Evolutionary conservation across 2,329 filamentous ascomycete genomes (phyloP).

Genomic region (Fusarium goolgardi): DNA sequence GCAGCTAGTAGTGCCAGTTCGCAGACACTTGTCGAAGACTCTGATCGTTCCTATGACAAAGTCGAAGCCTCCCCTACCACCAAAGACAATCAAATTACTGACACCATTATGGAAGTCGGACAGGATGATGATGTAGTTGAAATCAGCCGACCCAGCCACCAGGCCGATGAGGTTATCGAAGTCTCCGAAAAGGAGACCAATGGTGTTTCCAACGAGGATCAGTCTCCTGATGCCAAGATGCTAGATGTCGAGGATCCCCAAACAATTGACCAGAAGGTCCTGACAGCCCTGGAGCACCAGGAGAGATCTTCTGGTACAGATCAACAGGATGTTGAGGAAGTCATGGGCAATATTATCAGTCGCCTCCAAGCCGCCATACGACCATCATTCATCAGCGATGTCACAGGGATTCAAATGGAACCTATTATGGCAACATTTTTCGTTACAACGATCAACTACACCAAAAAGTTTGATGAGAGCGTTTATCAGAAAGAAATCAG

Average conservation of each 20-base stretch:
- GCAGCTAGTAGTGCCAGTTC: slow-evolving; percentile 63
- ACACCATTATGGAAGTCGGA: slow-evolving; percentile 42
- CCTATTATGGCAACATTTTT: slow-evolving; percentile 78
- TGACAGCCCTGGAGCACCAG: slow-evolving; percentile 59
- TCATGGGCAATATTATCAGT: slow-evolving; percentile 91
- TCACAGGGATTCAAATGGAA: slow-evolving; percentile 81
- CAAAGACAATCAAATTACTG: slow-evolving; percentile 41
- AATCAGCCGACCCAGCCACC: slow-evolving; percentile 1
- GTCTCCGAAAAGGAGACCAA: slow-evolving; percentile 16
- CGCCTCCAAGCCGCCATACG: slow-evolving; percentile 90
- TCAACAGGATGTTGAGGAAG: slow-evolving; percentile 96
- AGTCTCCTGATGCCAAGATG: slow-evolving; percentile 46
- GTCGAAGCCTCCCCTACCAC: slow-evolving; percentile 41
- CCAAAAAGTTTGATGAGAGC: slow-evolving; percentile 62
- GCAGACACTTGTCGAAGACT: slow-evolving; percentile 61
- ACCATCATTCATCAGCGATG: slow-evolving; percentile 70
- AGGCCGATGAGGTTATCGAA: slow-evolving; percentile 2
- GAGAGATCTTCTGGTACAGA: slow-evolving; percentile 65
- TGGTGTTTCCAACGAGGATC: background rate
- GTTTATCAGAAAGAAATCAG: slow-evolving; percentile 58
- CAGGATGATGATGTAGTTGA: slow-evolving; percentile 31
- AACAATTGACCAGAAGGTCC: slow-evolving; percentile 60
- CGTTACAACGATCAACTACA: slow-evolving; percentile 70
- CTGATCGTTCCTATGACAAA: slow-evolving; percentile 53
- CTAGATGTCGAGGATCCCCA: slow-evolving; percentile 49